Conservation (phyloP, 75 land plant species). For the Isoetes taiwanensis region DNA sequence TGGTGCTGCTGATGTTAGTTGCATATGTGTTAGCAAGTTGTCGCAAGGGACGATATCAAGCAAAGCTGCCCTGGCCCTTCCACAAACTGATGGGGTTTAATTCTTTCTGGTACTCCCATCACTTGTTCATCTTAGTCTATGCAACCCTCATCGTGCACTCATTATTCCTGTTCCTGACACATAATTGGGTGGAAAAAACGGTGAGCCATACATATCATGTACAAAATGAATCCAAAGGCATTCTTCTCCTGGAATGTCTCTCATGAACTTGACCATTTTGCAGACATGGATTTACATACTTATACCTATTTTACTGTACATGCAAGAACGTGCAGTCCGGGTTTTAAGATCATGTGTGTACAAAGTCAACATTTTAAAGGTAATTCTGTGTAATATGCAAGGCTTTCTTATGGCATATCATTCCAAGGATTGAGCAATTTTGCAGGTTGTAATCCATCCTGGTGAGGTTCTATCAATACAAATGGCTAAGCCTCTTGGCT, state of each 20-base stretch:
- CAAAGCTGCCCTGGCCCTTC: conserved; percentile 20
- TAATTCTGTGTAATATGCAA: not conserved
- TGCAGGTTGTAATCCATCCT: conserved; percentile 16
- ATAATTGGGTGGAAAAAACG: conserved; percentile 16
- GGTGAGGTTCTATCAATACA: conserved; percentile 12
- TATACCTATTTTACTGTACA: conserved; percentile 51
- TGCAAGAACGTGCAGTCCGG: conserved; percentile 46
- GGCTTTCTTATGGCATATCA: too few relatives aligned
- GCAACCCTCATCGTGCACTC: conserved; percentile 14
- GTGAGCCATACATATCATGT: conserved; percentile 5
- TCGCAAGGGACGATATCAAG: not conserved
- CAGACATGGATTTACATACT: conserved; percentile 90
- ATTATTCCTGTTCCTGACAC: conserved; percentile 10
- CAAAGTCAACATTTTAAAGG: conserved; percentile 54
- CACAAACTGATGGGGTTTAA: conserved; percentile 19
- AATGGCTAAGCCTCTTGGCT: conserved; percentile 16
- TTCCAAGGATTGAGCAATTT: too few relatives aligned
- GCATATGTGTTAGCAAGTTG: conserved; percentile 10
- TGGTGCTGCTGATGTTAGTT: conserved; percentile 16
- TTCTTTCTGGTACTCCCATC: conserved; percentile 22
- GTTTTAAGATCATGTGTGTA: conserved; percentile 41
- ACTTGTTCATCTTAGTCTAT: conserved; percentile 15
- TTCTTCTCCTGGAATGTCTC: not conserved
- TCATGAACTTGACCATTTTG: not conserved
- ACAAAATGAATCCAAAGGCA: not conserved